Conservation (phyloP, 805 yeast species). For the Hanseniaspora lachancei region DNA sequence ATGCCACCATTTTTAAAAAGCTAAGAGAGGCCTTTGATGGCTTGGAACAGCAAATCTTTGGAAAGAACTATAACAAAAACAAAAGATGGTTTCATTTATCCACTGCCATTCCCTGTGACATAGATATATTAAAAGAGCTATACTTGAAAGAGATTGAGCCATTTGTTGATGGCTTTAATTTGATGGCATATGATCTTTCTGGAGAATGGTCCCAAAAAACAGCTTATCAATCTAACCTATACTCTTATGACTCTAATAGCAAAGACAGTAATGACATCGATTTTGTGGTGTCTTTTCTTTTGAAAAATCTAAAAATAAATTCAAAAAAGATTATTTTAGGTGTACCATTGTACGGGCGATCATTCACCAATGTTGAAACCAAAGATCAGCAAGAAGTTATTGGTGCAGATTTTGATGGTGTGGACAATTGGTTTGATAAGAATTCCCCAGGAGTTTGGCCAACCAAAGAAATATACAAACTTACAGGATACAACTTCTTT, state of each 20-base stretch:
- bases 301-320: constrained; percentile 29
- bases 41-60: constrained; percentile 26
- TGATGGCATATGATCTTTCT: constrained; percentile 83
- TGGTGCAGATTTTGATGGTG: constrained; percentile 34
- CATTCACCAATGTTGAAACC: constrained; percentile 33
- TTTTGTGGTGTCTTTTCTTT: constrained; percentile 35
- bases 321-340: constrained; percentile 56
- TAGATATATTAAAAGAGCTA: constrained; percentile 33
- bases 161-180: constrained; percentile 57
- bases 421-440: constrained; percentile 29
- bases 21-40: constrained; percentile 32
- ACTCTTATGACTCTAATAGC: constrained; percentile 15
- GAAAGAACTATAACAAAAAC: constrained; percentile 11
- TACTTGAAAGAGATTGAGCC: constrained; percentile 43
- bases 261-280: constrained; percentile 32
- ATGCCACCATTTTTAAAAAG: constrained; percentile 32
- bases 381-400: constrained; percentile 18
- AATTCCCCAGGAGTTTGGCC: constrained; percentile 42
- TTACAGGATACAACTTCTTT: background rate
- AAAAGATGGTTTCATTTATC: constrained; percentile 37
- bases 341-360: constrained; percentile 74
- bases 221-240: constrained; percentile 61
- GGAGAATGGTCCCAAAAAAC: constrained; percentile 61
- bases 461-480: constrained; percentile 40
- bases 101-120: constrained; percentile 64